Evolutionary conservation across 257 asterid genomes (phyloP).

Genomic region (Plectranthus barbatus): DNA sequence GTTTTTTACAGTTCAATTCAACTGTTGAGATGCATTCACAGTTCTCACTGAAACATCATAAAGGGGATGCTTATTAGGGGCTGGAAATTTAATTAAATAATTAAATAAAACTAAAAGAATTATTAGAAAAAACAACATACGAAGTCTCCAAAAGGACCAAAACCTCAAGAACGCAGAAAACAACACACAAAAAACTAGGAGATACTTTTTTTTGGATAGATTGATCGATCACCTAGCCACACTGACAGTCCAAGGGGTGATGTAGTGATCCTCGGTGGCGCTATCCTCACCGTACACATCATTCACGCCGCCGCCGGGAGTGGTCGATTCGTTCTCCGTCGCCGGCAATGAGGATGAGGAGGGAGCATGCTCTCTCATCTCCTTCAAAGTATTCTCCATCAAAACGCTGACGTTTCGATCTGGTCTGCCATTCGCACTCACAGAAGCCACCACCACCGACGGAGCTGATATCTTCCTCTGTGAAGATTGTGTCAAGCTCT

Average conservation of each 20-base stretch:
- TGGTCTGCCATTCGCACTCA: slow-evolving; percentile 58
- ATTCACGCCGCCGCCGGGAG: slow-evolving; percentile 62
- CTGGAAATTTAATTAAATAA: neutral
- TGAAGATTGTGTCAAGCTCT: slow-evolving; percentile 42
- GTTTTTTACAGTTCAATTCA: no score
- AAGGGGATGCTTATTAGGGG: no score
- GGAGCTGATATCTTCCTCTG: slow-evolving; percentile 43
- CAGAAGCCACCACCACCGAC: slow-evolving; percentile 45
- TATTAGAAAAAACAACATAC: slow-evolving; percentile 17
- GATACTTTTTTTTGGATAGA: neutral
- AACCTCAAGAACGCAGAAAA: neutral
- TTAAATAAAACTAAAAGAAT: neutral
- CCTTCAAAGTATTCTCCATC: slow-evolving; percentile 49
- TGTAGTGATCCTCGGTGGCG: slow-evolving; percentile 66
- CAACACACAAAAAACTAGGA: neutral
- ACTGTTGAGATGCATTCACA: neutral
- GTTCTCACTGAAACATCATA: no score
- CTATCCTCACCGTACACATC: slow-evolving; percentile 79
- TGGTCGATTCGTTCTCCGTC: slow-evolving; percentile 26
- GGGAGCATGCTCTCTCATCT: slow-evolving; percentile 36
- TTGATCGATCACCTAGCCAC: slow-evolving; percentile 54
- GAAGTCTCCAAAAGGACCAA: neutral
- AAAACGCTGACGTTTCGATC: slow-evolving; percentile 67
- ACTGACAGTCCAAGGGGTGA: slow-evolving; percentile 67
- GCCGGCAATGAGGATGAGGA: slow-evolving; percentile 13